Conservation (phyloP, 1,284 basidiomycete species). For the Xanthoconium separans region DNA sequence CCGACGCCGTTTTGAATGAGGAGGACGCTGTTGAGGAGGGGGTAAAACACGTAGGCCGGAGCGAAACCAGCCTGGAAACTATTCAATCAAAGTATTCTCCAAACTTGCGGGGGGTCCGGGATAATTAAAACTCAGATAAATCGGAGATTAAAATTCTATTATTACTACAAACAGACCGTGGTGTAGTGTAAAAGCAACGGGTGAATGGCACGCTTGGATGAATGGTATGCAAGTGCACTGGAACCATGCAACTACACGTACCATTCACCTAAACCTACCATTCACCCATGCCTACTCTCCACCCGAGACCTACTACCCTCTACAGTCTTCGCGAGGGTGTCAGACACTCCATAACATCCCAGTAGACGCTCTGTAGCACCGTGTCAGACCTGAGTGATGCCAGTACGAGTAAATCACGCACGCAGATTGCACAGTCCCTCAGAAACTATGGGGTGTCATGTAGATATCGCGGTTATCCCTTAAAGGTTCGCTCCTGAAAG, state of each 20-base stretch:
- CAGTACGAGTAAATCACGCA: no score
- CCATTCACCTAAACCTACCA: not conserved
- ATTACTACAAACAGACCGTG: not conserved
- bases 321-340: no score
- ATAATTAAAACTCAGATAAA: conserved; percentile 20
- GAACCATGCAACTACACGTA: not conserved
- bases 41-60: conserved; percentile 35
- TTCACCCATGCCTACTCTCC: not conserved
- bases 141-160: conserved; percentile 18
- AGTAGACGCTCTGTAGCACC: no score
- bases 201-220: not conserved
- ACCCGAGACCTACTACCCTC: not conserved
- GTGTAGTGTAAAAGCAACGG: not conserved
- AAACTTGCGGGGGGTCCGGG: conserved; percentile 12
- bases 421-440: no score
- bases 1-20: conserved; percentile 68
- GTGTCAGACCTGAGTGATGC: no score
- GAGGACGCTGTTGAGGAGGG: conserved; percentile 20
- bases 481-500: no score
- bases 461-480: no score
- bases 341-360: no score
- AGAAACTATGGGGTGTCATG: no score
- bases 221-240: not conserved
- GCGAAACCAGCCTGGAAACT: conserved; percentile 32
- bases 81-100: conserved; percentile 22